A percentile compares a stretch with the other conserved stretches of the same genome.
Conservation (phyloP, 371 early-diverging fungal species). For the Coemansia sp. region DNA sequence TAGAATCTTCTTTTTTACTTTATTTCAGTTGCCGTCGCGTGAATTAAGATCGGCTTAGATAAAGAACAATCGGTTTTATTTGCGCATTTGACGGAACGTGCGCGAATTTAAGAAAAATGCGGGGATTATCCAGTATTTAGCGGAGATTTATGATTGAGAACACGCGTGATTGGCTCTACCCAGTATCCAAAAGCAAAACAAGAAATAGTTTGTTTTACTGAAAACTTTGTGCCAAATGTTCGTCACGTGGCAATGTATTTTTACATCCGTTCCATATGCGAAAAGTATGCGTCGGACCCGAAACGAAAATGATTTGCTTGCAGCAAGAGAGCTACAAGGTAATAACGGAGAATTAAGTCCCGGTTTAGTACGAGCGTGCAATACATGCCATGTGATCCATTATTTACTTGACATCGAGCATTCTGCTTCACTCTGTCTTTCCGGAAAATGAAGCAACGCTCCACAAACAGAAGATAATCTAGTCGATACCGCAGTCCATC, state of each 20-base stretch:
- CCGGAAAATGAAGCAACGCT: too few species aligned
- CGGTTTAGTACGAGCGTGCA: background rate
- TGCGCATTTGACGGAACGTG: background rate
- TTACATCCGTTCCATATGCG: background rate
- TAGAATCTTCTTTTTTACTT: too few species aligned
- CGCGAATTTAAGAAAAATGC: background rate
- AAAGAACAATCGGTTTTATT: too few species aligned
- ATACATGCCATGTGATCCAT: conserved; percentile 5
- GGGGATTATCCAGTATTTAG: background rate
- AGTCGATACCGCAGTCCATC: too few species aligned
- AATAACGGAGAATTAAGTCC: conserved; percentile 5
- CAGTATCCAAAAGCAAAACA: too few species aligned
- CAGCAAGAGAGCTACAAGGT: background rate
- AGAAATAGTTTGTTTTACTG: too few species aligned
- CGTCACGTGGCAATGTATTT: background rate
- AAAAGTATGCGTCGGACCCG: conserved; percentile 2
- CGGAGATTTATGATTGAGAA: background rate
- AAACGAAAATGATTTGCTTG: background rate
- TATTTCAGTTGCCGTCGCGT: too few species aligned
- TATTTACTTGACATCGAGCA: too few species aligned
- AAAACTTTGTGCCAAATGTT: too few species aligned
- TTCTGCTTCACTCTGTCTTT: too few species aligned
- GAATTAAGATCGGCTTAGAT: too few species aligned
- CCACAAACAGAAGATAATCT: too few species aligned
- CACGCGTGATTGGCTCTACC: background rate